Percentiles rank a stretch among this genome's conserved stretches.
These are phyloP conservation scores for Mrakia hoshinonis DNA, from an alignment of 768 basidiomycete genomes.

Conservation along the genomic window DNA sequence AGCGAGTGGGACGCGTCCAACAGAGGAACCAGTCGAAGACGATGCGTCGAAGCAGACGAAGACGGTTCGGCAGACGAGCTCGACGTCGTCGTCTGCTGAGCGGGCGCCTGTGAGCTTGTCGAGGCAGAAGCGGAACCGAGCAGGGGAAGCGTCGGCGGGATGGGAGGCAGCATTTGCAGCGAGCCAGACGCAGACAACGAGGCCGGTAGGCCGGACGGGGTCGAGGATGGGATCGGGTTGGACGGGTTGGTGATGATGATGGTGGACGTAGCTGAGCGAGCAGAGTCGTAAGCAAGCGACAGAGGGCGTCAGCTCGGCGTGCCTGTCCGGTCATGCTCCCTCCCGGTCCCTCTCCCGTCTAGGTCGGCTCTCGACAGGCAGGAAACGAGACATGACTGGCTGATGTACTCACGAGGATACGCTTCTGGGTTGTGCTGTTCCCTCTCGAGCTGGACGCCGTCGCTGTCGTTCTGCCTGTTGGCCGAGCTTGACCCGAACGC, in stretches of 20 bases:
- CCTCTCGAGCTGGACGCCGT: background rate
- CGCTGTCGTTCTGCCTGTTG: background rate
- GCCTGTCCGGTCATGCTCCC: background rate
- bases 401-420: background rate
- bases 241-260: conserved; percentile 11
- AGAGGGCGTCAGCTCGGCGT: background rate
- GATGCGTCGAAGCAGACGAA: conserved; percentile 18
- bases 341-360: background rate
- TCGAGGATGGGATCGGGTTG: background rate
- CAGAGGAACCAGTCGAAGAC: conserved; percentile 71
- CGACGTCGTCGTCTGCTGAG: background rate
- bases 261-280: background rate
- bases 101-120: background rate
- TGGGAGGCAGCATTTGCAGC: background rate
- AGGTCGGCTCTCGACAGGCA: too few species aligned
- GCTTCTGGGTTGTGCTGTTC: background rate
- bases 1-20: conserved; percentile 82
- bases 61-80: background rate
- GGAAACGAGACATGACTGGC: background rate
- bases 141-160: background rate
- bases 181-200: background rate
- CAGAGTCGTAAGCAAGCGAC: background rate
- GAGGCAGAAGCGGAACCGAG: background rate
- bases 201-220: background rate
- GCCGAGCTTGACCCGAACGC: too few species aligned